Evolutionary conservation across 208 protist species (phyloP), one percentile per base, ranked within the genome.

Genomic region (Acanthamoeba healyi): DNA sequence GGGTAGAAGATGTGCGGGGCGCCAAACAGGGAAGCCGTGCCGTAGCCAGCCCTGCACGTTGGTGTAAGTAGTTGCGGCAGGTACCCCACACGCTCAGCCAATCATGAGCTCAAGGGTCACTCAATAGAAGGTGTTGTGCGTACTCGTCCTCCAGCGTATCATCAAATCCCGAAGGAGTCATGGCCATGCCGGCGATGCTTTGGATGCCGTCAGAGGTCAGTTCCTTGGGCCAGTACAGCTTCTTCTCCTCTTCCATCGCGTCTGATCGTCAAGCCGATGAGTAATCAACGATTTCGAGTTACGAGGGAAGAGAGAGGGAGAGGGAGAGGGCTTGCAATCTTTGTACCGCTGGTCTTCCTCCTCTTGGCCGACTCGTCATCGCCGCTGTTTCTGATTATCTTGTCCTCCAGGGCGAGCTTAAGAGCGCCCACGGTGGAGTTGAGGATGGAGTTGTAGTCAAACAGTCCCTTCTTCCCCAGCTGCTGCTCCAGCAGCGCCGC

Each of bases 121-220:
- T 26, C 14, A 0, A 56, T 26, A 22, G 24, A 26, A 0, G 5
- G 49, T 56, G 49, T 26, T 29, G 36, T 29, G 15, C 84, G 46
- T 91, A 91, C 84, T 91, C 84, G 24, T 91, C 84, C 36, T 91
- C 84, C 3, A 91, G 84, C 44, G 84, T 91, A 26, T 91, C 84
- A 29, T 91, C 84, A 44, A 91, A 91, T n/a, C 84, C 84, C 0
- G 84, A 91, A n/a, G 84, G 84, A 26, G 58, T 72, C 34, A 72
- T 91, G 54, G 84, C 56, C 84, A 72, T 91, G 46, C 56, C 84
- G 0, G 77, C 19, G n/a, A 86, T 86, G 46, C 44, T 86, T 29
- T 86, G 77, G 10, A 86, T 86, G 44, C 77, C 77, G 1, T 86
- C 77, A 24, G 77, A 24, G 0, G 77, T 86, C n/a, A 86, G 24